phyloP scores from a whole-genome alignment of 495 filamentous ascomycete genomes.

The Aspergillus olivimuriae region DNA sequence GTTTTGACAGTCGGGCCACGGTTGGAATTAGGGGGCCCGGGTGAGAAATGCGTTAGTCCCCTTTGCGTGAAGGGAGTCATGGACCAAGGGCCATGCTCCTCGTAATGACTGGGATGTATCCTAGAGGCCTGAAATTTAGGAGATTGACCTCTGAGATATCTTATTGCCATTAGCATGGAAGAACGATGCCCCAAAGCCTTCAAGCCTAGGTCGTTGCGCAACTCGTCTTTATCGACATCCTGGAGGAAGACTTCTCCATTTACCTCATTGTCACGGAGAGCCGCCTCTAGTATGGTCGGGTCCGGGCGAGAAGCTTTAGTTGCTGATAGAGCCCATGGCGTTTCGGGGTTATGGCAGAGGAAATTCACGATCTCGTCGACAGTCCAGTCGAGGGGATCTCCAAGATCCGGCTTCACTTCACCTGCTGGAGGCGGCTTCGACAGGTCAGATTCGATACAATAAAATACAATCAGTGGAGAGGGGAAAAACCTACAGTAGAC shows the following conservation, averaged over 20 bases:
- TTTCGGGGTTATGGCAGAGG: constrained; percentile 48
- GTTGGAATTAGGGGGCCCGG: too few species aligned
- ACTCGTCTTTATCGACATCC: constrained; percentile 33
- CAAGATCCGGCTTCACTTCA: constrained; percentile 9
- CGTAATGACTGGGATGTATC: not conserved
- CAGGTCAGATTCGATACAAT: not conserved
- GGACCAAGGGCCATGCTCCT: not conserved
- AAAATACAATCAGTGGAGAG: not conserved
- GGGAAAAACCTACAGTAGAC: too few species aligned
- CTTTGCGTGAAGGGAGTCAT: not conserved
- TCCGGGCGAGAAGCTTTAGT: constrained; percentile 41
- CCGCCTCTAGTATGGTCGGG: constrained; percentile 38
- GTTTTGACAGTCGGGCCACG: too few species aligned
- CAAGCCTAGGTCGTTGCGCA: constrained; percentile 48
- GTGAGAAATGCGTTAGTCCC: not conserved
- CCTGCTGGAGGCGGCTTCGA: too few species aligned
- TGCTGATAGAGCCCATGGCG: constrained; percentile 32
- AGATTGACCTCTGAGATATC: constrained; percentile 37
- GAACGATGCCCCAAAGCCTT: constrained; percentile 39
- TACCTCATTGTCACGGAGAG: constrained; percentile 52
- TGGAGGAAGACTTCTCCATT: constrained; percentile 56
- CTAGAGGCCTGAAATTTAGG: constrained; percentile 27
- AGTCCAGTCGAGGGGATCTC: constrained; percentile 64
- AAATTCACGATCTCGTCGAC: constrained; percentile 58
- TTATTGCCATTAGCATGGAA: constrained; percentile 40